Evolutionary conservation across 495 filamentous ascomycete species (phyloP), one percentile per base, ranked within the genome.

Genomic region (Penicillium diatomitis): DNA sequence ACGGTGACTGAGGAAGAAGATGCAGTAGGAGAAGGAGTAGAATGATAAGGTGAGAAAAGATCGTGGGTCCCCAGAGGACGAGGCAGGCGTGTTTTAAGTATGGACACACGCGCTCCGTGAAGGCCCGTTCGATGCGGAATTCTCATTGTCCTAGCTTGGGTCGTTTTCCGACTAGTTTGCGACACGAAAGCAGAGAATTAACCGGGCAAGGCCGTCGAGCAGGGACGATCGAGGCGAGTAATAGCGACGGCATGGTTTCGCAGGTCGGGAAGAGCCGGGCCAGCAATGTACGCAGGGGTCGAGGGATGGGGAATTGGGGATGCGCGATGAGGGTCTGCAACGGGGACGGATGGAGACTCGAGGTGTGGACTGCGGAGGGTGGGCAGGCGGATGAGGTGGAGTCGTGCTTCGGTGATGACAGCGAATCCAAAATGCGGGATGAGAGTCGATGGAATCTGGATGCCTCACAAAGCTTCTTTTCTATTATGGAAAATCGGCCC

Each of bases 201-300:
- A 54, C 59, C 62, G 63, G 62, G 55, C 41, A 44, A 33, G 41
- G 47, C 63, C 44, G 53, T 56, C 48, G 46, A 49, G 55, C 43
- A 32, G 62, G 52, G 57, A 56, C 50, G 60, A 47, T 46, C 56
- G 47, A 50, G 54, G 55, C 54, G 48, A 65, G 61, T 56, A 55
- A 64, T 50, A 56, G 42, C 49, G 46, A 46, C 41, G 50, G 47
- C 60, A 61, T 61, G 43, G 46, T 54, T 50, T 54, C 40, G 46
- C 46, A 36, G 40, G 41, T 71, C 68, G 68, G 68, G 60, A 71
- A 66, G 66, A 71, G 50, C 67, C 68, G 68, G 68, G 58, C 52
- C 32, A 33, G 41, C n/a, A 44, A 50, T 44, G 31, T 27, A 47
- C 12, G 46, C 54, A 61, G 54, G 57, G 52, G 48, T 56, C 55